These are phyloP conservation scores for Aaosphaeria pasadenensis DNA, from an alignment of 2,329 filamentous ascomycete species.

Conservation along the genomic window DNA sequence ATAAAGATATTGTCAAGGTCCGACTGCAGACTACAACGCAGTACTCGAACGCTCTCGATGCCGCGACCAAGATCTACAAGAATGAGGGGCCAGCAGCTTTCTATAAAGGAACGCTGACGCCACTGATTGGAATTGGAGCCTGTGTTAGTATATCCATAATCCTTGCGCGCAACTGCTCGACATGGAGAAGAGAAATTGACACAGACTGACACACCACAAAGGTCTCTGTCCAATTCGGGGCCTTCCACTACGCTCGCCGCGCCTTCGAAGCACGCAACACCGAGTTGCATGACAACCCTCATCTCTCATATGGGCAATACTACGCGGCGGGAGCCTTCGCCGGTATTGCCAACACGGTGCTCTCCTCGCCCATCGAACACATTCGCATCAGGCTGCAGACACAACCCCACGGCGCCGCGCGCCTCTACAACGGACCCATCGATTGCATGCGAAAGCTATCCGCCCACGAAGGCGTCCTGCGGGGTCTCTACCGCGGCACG, in stretches of 20 bases:
- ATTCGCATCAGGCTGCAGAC: constrained; percentile 94
- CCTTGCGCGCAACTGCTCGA: not conserved
- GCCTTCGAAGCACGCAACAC: constrained; percentile 75
- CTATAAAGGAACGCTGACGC: constrained; percentile 97
- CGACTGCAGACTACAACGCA: constrained; percentile 84
- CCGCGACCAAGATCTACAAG: constrained; percentile 78
- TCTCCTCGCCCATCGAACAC: constrained; percentile 94
- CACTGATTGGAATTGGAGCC: constrained; percentile 90
- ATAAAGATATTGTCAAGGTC: constrained; percentile 89
- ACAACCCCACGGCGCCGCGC: constrained; percentile 79
- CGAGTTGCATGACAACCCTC: constrained; percentile 37
- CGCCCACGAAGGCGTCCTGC: constrained; percentile 63
- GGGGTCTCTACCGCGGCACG: constrained; percentile 82
- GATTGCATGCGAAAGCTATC: constrained; percentile 89
- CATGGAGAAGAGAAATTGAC: not conserved
- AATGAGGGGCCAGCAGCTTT: constrained; percentile 88
- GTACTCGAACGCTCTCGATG: constrained; percentile 76
- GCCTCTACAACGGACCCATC: constrained; percentile 78
- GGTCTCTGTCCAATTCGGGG: constrained; percentile 94
- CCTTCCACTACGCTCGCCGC: constrained; percentile 88
- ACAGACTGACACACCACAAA: constrained; percentile 14
- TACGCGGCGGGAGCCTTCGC: constrained; percentile 89
- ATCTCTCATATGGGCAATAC: constrained; percentile 80
- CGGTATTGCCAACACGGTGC: constrained; percentile 81
- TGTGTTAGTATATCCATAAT: constrained; percentile 58